Base-by-base conservation (phyloP, 2,329 filamentous ascomycete genomes). In the Raffaelea ambrosiae region DNA sequence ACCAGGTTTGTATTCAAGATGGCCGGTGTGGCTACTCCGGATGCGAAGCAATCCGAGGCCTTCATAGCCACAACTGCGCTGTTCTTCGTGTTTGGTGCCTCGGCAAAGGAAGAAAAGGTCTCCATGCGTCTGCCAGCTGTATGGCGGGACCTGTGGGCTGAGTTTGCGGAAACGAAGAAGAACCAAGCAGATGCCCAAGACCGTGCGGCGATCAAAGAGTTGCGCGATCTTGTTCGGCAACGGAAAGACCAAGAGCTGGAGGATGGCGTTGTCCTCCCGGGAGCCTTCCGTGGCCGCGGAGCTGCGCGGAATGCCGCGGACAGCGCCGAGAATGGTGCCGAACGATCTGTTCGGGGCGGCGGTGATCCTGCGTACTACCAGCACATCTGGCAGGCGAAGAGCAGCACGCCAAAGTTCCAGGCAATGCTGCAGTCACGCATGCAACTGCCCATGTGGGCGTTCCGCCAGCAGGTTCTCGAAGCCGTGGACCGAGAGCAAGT, bases 371-470 rank as follows among this genome's bases (percentile, higher is more conserved):
- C 78, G 38, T 68, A 70, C 49, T 76, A 77, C 50, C 73, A 74
- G 55, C 73, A 65, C 44, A 76, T 83, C 7, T 84, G 81, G 81
- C 58, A 64, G 3, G 72, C 77, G 11, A 84, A 83, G 61, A 69
- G 65, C 36, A 70, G 62, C 39, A 73, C 78, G 0, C 68, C 68
- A 22, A 76, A 76, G 44, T 97, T 86, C 59, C 83, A 88, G 56
- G 71, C 72, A 8, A 97, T 98, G 93, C 74, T 91, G 46, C 67
- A 76, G 61, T 81, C 76, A 29, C 82, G 93, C 48, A 83, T 81
- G 72, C 85, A 85, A 57, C 76, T 98, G 18, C 93, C 93, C 0
- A 95, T 98, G 72, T 96, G 86, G 79, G 74, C 78, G 13, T 96
- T 93, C 63, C 84, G 83, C 55, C 71, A 86, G 13, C 77, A 88